A percentile compares a stretch with the other conserved stretches of the same genome.
These are phyloP conservation scores for Spergularia bocconei DNA, from an alignment of 148 eudicot genomes.

Conservation along the genomic window DNA sequence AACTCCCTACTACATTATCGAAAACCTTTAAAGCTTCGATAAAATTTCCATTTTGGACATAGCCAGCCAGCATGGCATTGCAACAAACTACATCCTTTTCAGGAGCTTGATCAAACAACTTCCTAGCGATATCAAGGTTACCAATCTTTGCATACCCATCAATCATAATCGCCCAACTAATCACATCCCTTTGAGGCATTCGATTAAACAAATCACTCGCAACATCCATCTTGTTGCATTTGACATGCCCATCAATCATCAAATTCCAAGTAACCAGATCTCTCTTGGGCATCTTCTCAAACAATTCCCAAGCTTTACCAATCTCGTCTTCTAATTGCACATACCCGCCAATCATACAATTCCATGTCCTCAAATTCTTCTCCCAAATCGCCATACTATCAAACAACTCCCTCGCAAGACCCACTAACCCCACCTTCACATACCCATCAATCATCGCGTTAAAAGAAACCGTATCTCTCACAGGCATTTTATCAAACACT, in stretches of 20 bases:
- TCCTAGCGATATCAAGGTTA: slow-evolving; percentile 42
- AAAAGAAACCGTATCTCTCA: slow-evolving; percentile 55
- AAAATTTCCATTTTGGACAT: slow-evolving; percentile 46
- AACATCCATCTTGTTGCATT: slow-evolving; percentile 47
- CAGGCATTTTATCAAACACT: slow-evolving; percentile 59
- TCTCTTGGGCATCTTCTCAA: slow-evolving; percentile 51
- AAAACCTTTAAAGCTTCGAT: slow-evolving; percentile 56
- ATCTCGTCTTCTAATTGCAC: slow-evolving; percentile 39
- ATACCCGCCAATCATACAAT: slow-evolving; percentile 67
- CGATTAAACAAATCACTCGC: slow-evolving; percentile 46
- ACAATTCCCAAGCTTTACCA: slow-evolving; percentile 50
- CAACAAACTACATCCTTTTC: slow-evolving; percentile 56
- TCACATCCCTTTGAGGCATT: slow-evolving; percentile 56
- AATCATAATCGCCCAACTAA: slow-evolving; percentile 71
- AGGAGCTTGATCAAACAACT: slow-evolving; percentile 49
- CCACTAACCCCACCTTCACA: slow-evolving; percentile 53
- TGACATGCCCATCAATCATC: slow-evolving; percentile 55
- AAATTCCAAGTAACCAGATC: slow-evolving; percentile 65
- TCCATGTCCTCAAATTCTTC: slow-evolving; percentile 73
- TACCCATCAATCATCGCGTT: slow-evolving; percentile 77
- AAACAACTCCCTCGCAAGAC: slow-evolving; percentile 49
- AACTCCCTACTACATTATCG: slow-evolving; percentile 31
- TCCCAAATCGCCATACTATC: slow-evolving; percentile 45
- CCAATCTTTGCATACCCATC: slow-evolving; percentile 66
- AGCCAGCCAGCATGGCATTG: slow-evolving; percentile 74